Base-by-base conservation (phyloP, 768 basidiomycete genomes). In the Mycena belliarum region DNA sequence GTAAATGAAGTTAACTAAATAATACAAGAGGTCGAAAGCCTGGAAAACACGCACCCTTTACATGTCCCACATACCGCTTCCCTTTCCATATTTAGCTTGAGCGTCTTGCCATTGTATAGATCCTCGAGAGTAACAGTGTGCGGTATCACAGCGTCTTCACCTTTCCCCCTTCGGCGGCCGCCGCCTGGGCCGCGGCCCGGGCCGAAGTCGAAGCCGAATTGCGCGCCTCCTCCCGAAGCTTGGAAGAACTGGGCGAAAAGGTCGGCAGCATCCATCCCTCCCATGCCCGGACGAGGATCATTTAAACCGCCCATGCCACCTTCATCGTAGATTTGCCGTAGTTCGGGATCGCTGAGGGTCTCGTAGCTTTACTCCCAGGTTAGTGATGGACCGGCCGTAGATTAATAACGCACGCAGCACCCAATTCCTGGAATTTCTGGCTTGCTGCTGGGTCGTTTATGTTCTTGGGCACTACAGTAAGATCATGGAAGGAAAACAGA, bases 51-150 rank as follows among this genome's bases (percentile, higher is more conserved):
- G 43, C 65, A 90, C 89, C 95, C 96, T 70, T 86, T 87, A 72
- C 96, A 98, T 14, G 75, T 73, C 15, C 77, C 77, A 71, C 96
- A 98, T 2, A 91, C 74, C 10, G 88, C 75, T 68, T 93, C 87
- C 66, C 92, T 88, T 73, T 96, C 94, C 79, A 97, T 84, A 65
- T 85, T 91, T 77, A 98, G 85, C 69, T 87, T 91, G 55, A 95
- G 87, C 11, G 81, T 82, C 73, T 95, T 95, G 28, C 95, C 96
- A 55, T 89, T 91, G 73, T 93, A 98, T 21, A 95, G 76, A 70
- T 98, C 95, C 72, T 97, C 95, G 28, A 98, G 79, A 6, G 91
- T 88, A 51, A 96, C 91, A 38, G 91, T 81, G 69, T 95, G 89
- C 4, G 86, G 83, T 61, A 93, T 85, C 44, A 87, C 76, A 21